A percentile compares a stretch with the other conserved stretches of the same genome.
phyloP scores from a whole-genome alignment of 2,329 filamentous ascomycete species.

The Helotiales sp. region DNA sequence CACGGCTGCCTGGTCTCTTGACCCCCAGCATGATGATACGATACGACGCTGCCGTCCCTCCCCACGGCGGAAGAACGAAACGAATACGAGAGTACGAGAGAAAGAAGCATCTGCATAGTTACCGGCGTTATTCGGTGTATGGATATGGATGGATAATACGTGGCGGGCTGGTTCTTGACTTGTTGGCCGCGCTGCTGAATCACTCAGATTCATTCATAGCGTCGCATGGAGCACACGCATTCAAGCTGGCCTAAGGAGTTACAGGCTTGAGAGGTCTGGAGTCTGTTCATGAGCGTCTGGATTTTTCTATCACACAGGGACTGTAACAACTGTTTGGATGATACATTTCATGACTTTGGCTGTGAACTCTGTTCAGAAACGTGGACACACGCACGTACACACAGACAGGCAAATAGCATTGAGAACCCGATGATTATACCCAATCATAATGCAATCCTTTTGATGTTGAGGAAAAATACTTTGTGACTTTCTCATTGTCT shows the following conservation, averaged over 20 bases:
- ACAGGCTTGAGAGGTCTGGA: neutral
- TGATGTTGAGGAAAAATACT: neutral
- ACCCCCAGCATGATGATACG: conserved; percentile 27
- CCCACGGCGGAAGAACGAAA: neutral
- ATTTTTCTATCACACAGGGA: neutral
- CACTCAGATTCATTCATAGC: neutral
- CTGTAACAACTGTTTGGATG: neutral
- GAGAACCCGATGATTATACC: conserved; percentile 2
- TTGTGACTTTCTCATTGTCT: neutral
- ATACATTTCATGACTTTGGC: neutral
- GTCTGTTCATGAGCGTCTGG: conserved; percentile 6
- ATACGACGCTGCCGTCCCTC: conserved; percentile 17
- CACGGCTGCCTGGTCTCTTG: conserved; percentile 3
- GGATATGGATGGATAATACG: neutral
- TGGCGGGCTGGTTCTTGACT: neutral
- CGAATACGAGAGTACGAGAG: conserved; percentile 11
- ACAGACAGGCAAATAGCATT: neutral
- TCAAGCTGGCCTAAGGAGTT: neutral
- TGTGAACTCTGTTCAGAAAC: neutral
- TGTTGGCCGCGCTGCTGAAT: neutral
- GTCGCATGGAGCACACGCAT: neutral
- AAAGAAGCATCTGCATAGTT: conserved; percentile 20
- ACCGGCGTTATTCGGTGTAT: conserved; percentile 18
- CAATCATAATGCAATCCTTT: conserved; percentile 11
- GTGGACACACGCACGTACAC: neutral